phyloP scores from a whole-genome alignment of 2,329 filamentous ascomycete species.

The Penicillium expansum region DNA sequence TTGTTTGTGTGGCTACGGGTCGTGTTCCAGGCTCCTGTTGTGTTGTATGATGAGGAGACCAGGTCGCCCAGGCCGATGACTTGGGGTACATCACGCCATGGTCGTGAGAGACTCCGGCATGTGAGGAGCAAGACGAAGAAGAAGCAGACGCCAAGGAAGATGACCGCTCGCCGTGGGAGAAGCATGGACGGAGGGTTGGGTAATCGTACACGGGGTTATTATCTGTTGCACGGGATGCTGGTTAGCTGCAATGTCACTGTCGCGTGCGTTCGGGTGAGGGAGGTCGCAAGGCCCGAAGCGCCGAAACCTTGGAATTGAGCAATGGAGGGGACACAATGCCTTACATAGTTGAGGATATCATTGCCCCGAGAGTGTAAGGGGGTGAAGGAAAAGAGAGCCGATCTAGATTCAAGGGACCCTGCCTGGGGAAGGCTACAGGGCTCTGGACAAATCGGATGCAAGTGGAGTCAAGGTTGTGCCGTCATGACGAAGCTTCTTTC shows the following conservation, averaged over 20 bases:
- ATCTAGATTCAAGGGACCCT: conserved; percentile 1
- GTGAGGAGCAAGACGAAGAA: conserved; percentile 31
- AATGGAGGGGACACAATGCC: background rate
- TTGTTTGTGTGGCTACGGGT: conserved; percentile 12
- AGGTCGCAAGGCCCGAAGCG: background rate
- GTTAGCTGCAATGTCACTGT: conserved; percentile 10
- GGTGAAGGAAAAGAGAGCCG: background rate
- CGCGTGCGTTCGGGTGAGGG: background rate
- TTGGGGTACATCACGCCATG: conserved; percentile 38
- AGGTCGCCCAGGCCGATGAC: conserved; percentile 39
- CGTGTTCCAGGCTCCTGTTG: conserved; percentile 20
- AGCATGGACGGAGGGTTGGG: conserved; percentile 27
- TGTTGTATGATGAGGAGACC: conserved; percentile 12
- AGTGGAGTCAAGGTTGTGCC: background rate
- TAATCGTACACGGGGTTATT: background rate
- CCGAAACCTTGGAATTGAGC: background rate
- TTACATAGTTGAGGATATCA: conserved; percentile 5
- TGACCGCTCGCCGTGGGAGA: conserved; percentile 32
- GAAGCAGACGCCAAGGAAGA: conserved; percentile 35
- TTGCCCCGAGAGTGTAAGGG: background rate
- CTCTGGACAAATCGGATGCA: background rate
- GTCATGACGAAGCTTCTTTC: conserved; percentile 6
- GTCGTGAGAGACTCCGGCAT: conserved; percentile 29
- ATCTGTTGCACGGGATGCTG: conserved; percentile 11
- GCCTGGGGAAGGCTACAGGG: background rate